phyloP scores from a whole-genome alignment of 1,139 yeast species.

The Geotrichum europaeum region DNA sequence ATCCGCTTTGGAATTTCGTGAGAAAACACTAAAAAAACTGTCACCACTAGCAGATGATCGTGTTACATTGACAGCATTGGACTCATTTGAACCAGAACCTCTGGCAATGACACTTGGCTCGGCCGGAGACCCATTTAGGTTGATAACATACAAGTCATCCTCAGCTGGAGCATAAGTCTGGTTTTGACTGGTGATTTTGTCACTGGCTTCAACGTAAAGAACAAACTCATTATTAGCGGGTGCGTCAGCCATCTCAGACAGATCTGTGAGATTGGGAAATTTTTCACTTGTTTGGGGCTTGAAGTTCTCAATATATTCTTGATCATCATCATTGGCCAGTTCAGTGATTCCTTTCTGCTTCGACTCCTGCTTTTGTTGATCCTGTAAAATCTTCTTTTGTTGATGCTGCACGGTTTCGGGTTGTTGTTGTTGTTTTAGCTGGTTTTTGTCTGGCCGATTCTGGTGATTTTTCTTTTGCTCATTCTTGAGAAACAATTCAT shows the following conservation, averaged over 20 bases:
- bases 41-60: not conserved
- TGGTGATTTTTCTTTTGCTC: not conserved
- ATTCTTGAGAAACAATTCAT: not conserved
- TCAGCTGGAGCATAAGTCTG: not conserved
- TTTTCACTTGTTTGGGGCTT: not conserved
- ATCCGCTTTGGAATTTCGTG: not conserved
- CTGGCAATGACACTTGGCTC: not conserved
- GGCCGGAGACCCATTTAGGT: not conserved
- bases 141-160: not conserved
- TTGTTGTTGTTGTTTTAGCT: not conserved
- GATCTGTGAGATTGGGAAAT: not conserved
- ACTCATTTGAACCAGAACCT: not conserved
- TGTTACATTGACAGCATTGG: not conserved
- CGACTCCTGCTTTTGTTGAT: not conserved
- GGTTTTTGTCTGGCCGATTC: not conserved
- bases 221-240: not conserved
- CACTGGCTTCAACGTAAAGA: not conserved
- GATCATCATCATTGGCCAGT: not conserved
- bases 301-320: not conserved
- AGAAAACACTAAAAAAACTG: not conserved
- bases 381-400: not conserved
- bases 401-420: not conserved
- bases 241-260: slow-evolving; percentile 1
- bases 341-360: not conserved
- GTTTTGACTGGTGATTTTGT: not conserved